Evolutionary conservation across 345 rosid species (phyloP).

Genomic region (Rhizophora apiculata): DNA sequence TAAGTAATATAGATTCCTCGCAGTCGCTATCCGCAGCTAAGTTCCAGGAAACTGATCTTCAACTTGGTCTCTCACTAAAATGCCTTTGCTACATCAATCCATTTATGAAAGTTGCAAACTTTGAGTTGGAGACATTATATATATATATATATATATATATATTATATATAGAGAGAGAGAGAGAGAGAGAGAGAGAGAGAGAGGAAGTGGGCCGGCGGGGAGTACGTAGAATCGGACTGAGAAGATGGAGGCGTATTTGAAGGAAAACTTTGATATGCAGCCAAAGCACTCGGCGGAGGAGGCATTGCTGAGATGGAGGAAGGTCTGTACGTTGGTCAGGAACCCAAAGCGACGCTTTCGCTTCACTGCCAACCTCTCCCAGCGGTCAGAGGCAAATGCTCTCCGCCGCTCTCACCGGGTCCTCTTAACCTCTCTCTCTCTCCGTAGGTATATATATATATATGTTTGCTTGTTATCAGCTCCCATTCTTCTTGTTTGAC

Average conservation of each 20-base stretch:
- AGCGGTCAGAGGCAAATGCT: constrained; percentile 79
- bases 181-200: no score
- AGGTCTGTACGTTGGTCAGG: constrained; percentile 65
- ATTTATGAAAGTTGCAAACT: no score
- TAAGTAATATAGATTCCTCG: no score
- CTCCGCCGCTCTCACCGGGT: constrained; percentile 84
- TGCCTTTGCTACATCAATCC: no score
- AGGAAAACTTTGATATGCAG: constrained; percentile 56
- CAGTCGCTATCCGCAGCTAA: no score
- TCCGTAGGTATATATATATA: background rate
- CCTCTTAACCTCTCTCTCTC: background rate
- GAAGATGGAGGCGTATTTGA: constrained; percentile 60
- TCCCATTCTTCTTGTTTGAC: no score
- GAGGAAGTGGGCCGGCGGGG: background rate
- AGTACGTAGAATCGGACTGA: no score
- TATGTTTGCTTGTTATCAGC: background rate
- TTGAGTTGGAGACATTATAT: no score
- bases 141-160: no score
- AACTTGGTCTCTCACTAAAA: no score
- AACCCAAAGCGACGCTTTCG: constrained; percentile 88
- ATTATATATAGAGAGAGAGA: no score
- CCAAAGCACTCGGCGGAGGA: constrained; percentile 66
- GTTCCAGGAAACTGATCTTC: no score
- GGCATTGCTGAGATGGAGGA: constrained; percentile 66
- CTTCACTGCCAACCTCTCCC: constrained; percentile 80